Evolutionary conservation across 2,329 filamentous ascomycete genomes (phyloP), one percentile per base, ranked within the genome.

Genomic region (Diaporthe ampelina): DNA sequence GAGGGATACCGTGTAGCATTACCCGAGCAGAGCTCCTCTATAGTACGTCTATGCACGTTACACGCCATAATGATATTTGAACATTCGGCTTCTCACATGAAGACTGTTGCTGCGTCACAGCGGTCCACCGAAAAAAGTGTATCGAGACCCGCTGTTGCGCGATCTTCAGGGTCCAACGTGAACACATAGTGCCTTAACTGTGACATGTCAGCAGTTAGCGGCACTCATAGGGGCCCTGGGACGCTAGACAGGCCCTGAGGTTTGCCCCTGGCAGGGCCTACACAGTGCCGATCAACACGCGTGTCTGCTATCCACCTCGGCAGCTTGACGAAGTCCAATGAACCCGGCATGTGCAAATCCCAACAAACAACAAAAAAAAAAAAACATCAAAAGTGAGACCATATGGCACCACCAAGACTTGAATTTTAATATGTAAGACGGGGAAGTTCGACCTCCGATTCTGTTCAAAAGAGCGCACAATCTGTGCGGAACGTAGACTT

Each of bases 331-430:
- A 24, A 48, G 11, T 24, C 21, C 26, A 45, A 61, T 58, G 43
- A 56, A 72, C 43, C 59, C 70, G 32, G 19, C 61, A 76, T 72
- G 74, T 72, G 68, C 40, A 45, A 52, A 37, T 67, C 63, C 63
- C 63, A 67, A 67, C 63, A 67, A 67, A 24, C 61, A 75, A 75
- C 74, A 74, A 75, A 73, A 59, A 74, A 75, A 73, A 21, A 29
- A 29, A 2, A 26, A 29, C 37, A 35, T 26, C 15, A 21, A 63
- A 40, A 54, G 19, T 63, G 45, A 19, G 63, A 37, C 32, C 48
- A 72, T 15, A 63, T 63, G 57, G 59, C 37, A 45, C 57, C 69
- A 63, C 54, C 10, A 11, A 21, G n/a, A 32, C 11, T 17, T 6
- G 5, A 1, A 8, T 4, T 6, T 48, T 67, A 13, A 67, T 40